Percentiles rank a stretch among this genome's conserved stretches.
Conservation (phyloP, 345 rosid genomes). For the Lepidium africanum region DNA sequence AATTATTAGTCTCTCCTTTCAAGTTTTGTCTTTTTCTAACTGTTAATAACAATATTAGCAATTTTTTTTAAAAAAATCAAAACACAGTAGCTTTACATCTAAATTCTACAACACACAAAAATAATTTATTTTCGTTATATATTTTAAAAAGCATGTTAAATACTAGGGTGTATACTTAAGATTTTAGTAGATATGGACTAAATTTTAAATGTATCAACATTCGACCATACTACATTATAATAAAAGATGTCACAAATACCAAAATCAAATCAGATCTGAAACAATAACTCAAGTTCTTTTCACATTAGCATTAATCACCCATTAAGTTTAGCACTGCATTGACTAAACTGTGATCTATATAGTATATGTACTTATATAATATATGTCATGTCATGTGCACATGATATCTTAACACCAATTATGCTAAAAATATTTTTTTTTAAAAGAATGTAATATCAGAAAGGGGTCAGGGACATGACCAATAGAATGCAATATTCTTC, state of each 20-base stretch:
- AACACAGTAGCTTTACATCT: not conserved
- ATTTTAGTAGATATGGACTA: not conserved
- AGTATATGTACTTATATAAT: too few species aligned
- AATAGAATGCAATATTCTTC: constrained; percentile 15
- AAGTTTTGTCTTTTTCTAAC: not conserved
- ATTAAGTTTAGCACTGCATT: not conserved
- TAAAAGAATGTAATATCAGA: not conserved
- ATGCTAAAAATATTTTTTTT: not conserved
- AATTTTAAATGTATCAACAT: not conserved
- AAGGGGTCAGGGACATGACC: not conserved
- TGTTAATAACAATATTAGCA: not conserved
- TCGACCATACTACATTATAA: not conserved
- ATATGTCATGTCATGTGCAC: not conserved
- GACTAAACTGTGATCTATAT: not conserved
- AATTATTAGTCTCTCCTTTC: not conserved
- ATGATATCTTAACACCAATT: not conserved
- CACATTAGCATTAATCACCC: constrained; percentile 14
- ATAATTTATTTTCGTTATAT: too few species aligned
- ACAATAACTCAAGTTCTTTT: not conserved
- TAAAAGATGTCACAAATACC: constrained; percentile 15
- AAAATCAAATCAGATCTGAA: constrained; percentile 25
- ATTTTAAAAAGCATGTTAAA: too few species aligned
- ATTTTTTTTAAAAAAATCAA: not conserved
- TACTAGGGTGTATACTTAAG: not conserved
- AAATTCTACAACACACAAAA: not conserved